Conservation (phyloP, 306 rosid genomes). For the Vigna angularis region DNA sequence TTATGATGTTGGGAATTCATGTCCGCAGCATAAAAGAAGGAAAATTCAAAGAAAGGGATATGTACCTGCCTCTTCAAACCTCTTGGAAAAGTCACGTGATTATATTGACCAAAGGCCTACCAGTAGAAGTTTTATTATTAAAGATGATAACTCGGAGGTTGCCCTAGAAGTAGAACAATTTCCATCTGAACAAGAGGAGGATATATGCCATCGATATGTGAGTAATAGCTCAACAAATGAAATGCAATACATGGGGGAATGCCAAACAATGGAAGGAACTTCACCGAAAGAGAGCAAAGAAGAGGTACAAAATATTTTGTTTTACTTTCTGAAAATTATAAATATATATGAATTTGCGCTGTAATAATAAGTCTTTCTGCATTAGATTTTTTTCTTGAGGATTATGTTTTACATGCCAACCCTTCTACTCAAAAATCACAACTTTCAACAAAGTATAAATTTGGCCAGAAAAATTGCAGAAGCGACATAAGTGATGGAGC, state of each 20-base stretch:
- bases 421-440: neutral
- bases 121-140: constrained; percentile 42
- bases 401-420: constrained; percentile 15
- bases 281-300: constrained; percentile 48
- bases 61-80: constrained; percentile 46
- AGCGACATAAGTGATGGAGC: no score
- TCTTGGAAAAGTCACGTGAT: constrained; percentile 47
- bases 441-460: neutral
- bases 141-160: constrained; percentile 49
- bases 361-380: constrained; percentile 8
- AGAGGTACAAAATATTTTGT: constrained; percentile 63
- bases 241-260: constrained; percentile 46
- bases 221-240: constrained; percentile 42
- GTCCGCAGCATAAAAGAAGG: constrained; percentile 61
- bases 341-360: no score
- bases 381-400: neutral
- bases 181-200: constrained; percentile 46
- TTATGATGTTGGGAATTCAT: constrained; percentile 52
- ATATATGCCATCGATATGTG: constrained; percentile 24
- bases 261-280: constrained; percentile 44
- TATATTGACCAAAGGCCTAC: constrained; percentile 38
- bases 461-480: no score
- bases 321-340: constrained; percentile 23
- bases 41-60: constrained; percentile 48
- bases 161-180: constrained; percentile 47